Percentiles rank a stretch among this genome's conserved stretches.
phyloP scores from a whole-genome alignment of 495 filamentous ascomycete genomes.

The Aspergillus kassunensis region DNA sequence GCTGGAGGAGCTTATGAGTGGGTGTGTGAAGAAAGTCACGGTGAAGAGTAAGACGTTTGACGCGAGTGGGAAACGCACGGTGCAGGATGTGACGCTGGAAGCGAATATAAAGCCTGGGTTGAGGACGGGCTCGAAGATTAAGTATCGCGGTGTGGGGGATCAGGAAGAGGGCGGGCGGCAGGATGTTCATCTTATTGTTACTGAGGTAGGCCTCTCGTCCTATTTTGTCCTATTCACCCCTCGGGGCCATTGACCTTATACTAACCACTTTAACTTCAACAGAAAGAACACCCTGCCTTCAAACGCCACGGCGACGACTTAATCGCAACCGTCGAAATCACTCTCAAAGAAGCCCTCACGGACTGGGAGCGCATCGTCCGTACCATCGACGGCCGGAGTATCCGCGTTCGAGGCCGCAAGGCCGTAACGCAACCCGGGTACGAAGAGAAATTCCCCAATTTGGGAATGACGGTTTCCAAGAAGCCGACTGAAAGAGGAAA shows the following conservation, averaged over 20 bases:
- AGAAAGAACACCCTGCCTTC: constrained; percentile 83
- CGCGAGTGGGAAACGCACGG: constrained; percentile 70
- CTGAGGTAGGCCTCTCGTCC: constrained; percentile 64
- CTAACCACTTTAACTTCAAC: no score
- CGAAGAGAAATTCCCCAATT: constrained; percentile 72
- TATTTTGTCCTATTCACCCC: neutral
- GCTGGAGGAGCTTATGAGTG: constrained; percentile 81
- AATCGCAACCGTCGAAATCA: constrained; percentile 67
- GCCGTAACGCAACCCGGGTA: constrained; percentile 77
- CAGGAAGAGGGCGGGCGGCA: constrained; percentile 97
- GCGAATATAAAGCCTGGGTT: constrained; percentile 92
- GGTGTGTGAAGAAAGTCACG: constrained; percentile 90
- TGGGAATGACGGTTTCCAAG: constrained; percentile 91
- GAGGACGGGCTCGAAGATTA: constrained; percentile 95
- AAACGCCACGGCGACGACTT: constrained; percentile 85
- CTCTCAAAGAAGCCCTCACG: constrained; percentile 94
- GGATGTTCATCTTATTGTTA: constrained; percentile 89
- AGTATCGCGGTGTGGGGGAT: constrained; percentile 93
- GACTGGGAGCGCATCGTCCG: constrained; percentile 86
- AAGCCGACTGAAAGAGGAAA: constrained; percentile 79
- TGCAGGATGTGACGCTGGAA: constrained; percentile 84
- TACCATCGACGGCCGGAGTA: constrained; percentile 89
- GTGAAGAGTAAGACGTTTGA: constrained; percentile 97
- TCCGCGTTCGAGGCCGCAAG: constrained; percentile 59
- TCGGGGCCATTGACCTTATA: no score